Evolutionary conservation across 345 rosid genomes (phyloP).

Genomic region (Gossypium raimondii): DNA sequence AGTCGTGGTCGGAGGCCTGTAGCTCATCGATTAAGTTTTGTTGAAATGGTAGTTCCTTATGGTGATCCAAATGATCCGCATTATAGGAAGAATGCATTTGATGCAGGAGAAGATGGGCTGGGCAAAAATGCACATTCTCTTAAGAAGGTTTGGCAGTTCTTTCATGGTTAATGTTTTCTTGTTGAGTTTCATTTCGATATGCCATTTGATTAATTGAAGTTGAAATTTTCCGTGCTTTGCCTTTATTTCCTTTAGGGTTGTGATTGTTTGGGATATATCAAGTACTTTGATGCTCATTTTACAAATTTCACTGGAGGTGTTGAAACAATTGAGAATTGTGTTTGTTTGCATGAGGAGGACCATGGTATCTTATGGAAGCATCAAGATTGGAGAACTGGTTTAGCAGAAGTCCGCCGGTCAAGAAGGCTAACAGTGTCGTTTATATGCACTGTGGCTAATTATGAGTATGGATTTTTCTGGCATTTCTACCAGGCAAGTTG

Average conservation of each 20-base stretch:
- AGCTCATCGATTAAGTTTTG: constrained; percentile 74
- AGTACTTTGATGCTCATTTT: constrained; percentile 75
- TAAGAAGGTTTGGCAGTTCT: constrained; percentile 40
- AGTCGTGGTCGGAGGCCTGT: constrained; percentile 68
- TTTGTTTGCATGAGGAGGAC: constrained; percentile 79
- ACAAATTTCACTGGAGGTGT: constrained; percentile 73
- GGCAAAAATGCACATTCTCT: constrained; percentile 82
- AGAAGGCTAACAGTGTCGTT: constrained; percentile 62
- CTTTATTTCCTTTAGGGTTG: constrained; percentile 50
- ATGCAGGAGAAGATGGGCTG: constrained; percentile 83
- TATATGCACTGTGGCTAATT: constrained; percentile 70
- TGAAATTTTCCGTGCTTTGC: constrained; percentile 2
- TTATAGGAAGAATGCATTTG: constrained; percentile 72
- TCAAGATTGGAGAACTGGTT: constrained; percentile 84
- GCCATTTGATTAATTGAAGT: constrained; percentile 1
- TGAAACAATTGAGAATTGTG: constrained; percentile 73
- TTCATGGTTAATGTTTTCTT: background rate
- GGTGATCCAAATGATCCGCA: constrained; percentile 86
- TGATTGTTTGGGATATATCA: constrained; percentile 67
- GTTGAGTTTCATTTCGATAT: background rate
- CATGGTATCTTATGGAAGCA: constrained; percentile 78
- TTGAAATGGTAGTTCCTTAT: constrained; percentile 81
- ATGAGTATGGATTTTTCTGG: constrained; percentile 73
- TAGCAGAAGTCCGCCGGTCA: constrained; percentile 74
- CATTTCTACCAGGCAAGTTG: constrained; percentile 69